Percentiles rank a stretch among this genome's conserved stretches.
Evolutionary conservation across 306 rosid species (phyloP).

Genomic region (Cucurbita pepo): DNA sequence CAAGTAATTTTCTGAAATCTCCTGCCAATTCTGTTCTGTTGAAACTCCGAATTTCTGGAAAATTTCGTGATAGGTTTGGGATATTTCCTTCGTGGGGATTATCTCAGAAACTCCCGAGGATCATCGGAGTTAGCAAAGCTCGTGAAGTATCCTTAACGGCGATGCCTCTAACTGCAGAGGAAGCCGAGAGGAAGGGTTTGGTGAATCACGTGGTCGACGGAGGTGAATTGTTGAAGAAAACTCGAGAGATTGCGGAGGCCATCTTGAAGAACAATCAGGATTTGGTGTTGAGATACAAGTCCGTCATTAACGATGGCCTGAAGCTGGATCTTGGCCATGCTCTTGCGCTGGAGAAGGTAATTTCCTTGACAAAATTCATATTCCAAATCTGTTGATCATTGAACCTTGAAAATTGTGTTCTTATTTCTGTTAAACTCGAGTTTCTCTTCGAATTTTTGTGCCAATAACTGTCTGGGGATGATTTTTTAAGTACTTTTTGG

Average conservation of each 20-base stretch:
- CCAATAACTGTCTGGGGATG: no score
- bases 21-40: neutral
- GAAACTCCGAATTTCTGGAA: neutral
- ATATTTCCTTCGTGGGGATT: conserved; percentile 97
- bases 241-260: conserved; percentile 51
- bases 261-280: conserved; percentile 55
- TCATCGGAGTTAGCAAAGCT: conserved; percentile 64
- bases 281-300: conserved; percentile 69
- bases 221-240: conserved; percentile 53
- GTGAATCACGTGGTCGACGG: conserved; percentile 83
- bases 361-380: neutral
- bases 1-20: neutral
- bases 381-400: neutral
- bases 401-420: neutral
- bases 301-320: conserved; percentile 75
- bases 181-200: conserved; percentile 57
- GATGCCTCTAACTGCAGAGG: conserved; percentile 59
- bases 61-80: conserved; percentile 45
- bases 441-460: no score
- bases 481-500: no score
- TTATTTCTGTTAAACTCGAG: no score
- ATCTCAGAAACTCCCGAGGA: conserved; percentile 80
- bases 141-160: conserved; percentile 86
- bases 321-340: conserved; percentile 61
- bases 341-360: conserved; percentile 70